Evolutionary conservation across 2,329 filamentous ascomycete genomes (phyloP), one percentile per base, ranked within the genome.

Genomic region (Penicillium sp.): DNA sequence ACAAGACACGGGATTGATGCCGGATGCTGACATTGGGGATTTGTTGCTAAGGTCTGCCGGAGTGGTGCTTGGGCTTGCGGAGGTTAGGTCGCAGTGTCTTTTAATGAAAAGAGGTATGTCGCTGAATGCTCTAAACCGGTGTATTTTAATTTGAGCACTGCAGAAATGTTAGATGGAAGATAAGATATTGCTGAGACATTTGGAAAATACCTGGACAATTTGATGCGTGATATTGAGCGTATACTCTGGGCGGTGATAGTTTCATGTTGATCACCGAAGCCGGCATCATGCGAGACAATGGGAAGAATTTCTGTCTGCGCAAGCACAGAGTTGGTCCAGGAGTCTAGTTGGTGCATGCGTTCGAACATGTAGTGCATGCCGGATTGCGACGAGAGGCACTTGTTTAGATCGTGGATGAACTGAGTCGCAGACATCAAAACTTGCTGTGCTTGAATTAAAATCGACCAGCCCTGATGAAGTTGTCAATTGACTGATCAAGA

Each of bases 81-180:
- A 59, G 28, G 69, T 68, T 15, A 77, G 65, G 51, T 77, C 75
- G 57, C 74, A 77, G 49, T 77, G 74, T 36, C 68, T 70, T 51
- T 75, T 74, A 23, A 76, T 69, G 56, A 77, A 77, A 13, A 77
- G 69, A 1, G 75, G 74, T 10, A 76, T 72, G 50, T 77, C 74
- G 16, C 70, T 73, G 53, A 77, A 77, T 15, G 75, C 75, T 39
- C 73, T 64, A 49, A 76, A 76, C n/a, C 75, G 71, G 52, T 77
- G 74, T 0, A 70, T 65, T 61, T 77, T 77, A 29, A 77, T 76
- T 58, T 74, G 72, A 10, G 75, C 73, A 58, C 75, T 77, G 53
- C 12, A 36, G 38, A 16, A 10, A 21, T 55, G 45, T 52, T 41
- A 46, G 23, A 26, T 18, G 12, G 38, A 10, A 6, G 10, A 29